Evolutionary conservation across 441 rosid species (phyloP).

Genomic region (Melastoma candidum): DNA sequence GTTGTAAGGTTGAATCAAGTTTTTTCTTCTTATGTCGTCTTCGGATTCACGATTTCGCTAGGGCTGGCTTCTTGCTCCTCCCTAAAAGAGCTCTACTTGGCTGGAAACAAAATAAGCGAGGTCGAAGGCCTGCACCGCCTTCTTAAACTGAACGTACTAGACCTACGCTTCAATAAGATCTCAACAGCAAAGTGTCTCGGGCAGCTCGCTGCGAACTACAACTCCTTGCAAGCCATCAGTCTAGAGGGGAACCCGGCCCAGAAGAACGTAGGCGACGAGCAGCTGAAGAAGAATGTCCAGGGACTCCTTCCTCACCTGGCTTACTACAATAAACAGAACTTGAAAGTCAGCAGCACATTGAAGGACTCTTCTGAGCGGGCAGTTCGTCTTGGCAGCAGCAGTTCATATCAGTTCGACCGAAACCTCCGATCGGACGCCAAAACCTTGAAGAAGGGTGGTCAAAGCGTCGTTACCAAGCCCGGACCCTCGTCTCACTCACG

Average conservation of each 20-base stretch:
- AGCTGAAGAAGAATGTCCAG: constrained; percentile 63
- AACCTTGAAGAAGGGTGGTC: constrained; percentile 47
- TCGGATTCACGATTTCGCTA: background rate
- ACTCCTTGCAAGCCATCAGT: constrained; percentile 85
- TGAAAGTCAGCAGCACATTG: constrained; percentile 31
- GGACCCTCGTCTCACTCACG: constrained; percentile 28
- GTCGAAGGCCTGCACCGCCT: constrained; percentile 91
- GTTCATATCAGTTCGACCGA: constrained; percentile 50
- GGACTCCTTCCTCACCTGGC: constrained; percentile 75
- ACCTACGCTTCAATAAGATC: constrained; percentile 84
- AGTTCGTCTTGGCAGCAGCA: constrained; percentile 49
- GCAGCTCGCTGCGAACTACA: constrained; percentile 91
- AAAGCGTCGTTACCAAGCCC: constrained; percentile 30
- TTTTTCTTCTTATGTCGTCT: background rate
- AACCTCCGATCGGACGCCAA: constrained; percentile 58
- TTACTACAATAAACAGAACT: constrained; percentile 69
- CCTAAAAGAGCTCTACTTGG: constrained; percentile 83
- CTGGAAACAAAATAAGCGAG: constrained; percentile 87
- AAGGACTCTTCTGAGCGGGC: constrained; percentile 59
- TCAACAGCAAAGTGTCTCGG: constrained; percentile 79
- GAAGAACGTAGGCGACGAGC: constrained; percentile 95
- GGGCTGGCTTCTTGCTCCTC: constrained; percentile 96
- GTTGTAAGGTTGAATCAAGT: background rate
- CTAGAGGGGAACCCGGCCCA: constrained; percentile 97
- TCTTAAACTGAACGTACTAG: constrained; percentile 67